phyloP scores from a whole-genome alignment of 2,329 filamentous ascomycete species.

The Graphiopsis chlorocephala region DNA sequence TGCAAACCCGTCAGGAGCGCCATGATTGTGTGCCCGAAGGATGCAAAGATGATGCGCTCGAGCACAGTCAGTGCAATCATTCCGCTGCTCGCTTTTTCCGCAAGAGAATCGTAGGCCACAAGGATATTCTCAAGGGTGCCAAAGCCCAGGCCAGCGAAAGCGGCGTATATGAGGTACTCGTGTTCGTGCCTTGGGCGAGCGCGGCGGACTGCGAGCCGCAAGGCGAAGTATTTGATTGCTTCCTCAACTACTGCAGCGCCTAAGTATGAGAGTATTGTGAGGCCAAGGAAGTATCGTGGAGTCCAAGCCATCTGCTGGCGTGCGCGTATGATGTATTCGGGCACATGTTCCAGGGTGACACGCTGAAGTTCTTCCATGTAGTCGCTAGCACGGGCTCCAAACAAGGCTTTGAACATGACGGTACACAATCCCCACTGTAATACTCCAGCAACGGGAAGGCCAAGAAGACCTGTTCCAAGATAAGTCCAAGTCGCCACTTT shows the following conservation, averaged over 20 bases:
- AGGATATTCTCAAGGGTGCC: slow-evolving; percentile 3
- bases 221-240: not conserved
- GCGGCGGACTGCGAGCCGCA: not conserved
- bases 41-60: not conserved
- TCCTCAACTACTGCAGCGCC: not conserved
- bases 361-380: slow-evolving; percentile 2
- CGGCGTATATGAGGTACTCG: slow-evolving; percentile 9
- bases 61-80: not conserved
- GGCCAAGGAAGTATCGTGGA: not conserved
- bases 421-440: not conserved
- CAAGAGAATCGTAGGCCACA: not conserved
- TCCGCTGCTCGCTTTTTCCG: not conserved
- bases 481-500: not conserved
- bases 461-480: not conserved
- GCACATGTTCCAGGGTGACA: not conserved
- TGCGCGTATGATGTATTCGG: not conserved
- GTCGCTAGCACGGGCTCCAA: not conserved
- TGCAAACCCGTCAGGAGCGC: not conserved
- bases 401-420: not conserved
- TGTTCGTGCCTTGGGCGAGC: slow-evolving; percentile 3
- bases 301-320: slow-evolving; percentile 3
- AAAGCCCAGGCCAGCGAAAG: not conserved
- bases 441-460: not conserved
- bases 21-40: slow-evolving; percentile 1
- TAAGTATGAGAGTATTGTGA: not conserved